Evolutionary conservation across 2,329 filamentous ascomycete genomes (phyloP), one percentile per base, ranked within the genome.

Genomic region (Penicillium sp.): DNA sequence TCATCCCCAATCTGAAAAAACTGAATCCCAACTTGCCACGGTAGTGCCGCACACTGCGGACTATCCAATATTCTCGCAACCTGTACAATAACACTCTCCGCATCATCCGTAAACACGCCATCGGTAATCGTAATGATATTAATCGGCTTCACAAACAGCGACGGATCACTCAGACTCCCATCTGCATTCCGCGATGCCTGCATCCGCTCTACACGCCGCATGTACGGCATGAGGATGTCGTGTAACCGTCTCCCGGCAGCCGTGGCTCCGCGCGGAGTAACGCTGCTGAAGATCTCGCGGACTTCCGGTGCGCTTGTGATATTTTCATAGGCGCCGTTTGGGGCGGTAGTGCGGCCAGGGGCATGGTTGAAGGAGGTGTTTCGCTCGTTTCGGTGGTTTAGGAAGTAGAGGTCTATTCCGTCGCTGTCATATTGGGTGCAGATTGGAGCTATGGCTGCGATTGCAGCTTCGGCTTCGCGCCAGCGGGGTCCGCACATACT

Each of bases 101-200:
- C 85, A 61, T 96, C 90, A 69, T 97, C 92, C 1, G 81, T 86
- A 1, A 94, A 86, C 40, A 81, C 85, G 5, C 94, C 94, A 70
- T 97, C 93, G 0, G 94, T 97, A 67, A 97, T 89, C 59, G 95
- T 87, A 65, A 97, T 96, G 71, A 97, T 82, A 69, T 97, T 97
- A 46, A 96, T 77, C 1, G 92, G 91, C 69, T 91, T 92, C 22
- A 89, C 79, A 14, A 75, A 72, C 3, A 65, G 37, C 2, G 56
- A 53, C 1, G 57, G 58, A 20, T 80, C 51, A 4, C 29, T 31
- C 14, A 18, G 33, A n/a, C 57, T 49, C 6, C 58, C 58, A 2
- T 60, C 75, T 0, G 76, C 73, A 18, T 79, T 69, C 44, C 72
- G 73, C 3, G 72, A 73, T 4, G 67, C 63, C 0, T 70, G 67